Evolutionary conservation across 2,329 filamentous ascomycete genomes (phyloP).

Genomic region (Cyclaneusma minus): DNA sequence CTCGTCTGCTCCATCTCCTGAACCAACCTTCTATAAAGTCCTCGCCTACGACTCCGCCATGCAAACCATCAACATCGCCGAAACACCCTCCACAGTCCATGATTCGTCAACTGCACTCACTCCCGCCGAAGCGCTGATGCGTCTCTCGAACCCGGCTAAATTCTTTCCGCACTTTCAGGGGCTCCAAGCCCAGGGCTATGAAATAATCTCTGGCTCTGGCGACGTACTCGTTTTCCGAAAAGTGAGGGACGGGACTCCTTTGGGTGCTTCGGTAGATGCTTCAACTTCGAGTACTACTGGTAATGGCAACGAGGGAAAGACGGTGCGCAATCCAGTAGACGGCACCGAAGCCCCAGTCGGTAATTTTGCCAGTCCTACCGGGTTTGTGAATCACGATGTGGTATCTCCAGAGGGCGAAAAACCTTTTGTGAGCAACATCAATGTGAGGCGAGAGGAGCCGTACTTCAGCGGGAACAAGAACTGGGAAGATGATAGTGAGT

Average conservation of each 20-base stretch:
- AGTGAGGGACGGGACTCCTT: conserved; percentile 22
- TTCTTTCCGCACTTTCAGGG: conserved; percentile 48
- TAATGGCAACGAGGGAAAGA: conserved; percentile 40
- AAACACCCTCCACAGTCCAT: conserved; percentile 39
- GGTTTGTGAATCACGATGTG: conserved; percentile 47
- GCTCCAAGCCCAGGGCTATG: conserved; percentile 46
- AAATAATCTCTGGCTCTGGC: conserved; percentile 46
- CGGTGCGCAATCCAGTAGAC: conserved; percentile 30
- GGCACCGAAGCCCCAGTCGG: conserved; percentile 36
- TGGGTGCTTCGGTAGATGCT: too few species aligned
- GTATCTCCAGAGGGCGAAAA: conserved; percentile 18
- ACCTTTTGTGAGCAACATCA: conserved; percentile 26
- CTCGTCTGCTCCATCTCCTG: conserved; percentile 1
- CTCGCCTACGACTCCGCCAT: conserved; percentile 48
- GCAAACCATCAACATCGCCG: conserved; percentile 39
- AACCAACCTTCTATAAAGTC: conserved; percentile 39
- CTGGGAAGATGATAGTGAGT: conserved; percentile 9
- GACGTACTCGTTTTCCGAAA: conserved; percentile 55
- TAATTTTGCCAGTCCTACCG: conserved; percentile 47
- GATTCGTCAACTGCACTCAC: conserved; percentile 33
- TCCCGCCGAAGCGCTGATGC: conserved; percentile 42
- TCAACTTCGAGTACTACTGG: conserved; percentile 6
- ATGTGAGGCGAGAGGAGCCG: conserved; percentile 29
- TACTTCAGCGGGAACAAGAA: conserved; percentile 28
- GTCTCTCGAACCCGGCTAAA: conserved; percentile 44